A percentile compares a stretch with the other conserved stretches of the same genome.
Evolutionary conservation across 352 stramenopile species (phyloP).

Genomic region (Peronospora belbahrii): DNA sequence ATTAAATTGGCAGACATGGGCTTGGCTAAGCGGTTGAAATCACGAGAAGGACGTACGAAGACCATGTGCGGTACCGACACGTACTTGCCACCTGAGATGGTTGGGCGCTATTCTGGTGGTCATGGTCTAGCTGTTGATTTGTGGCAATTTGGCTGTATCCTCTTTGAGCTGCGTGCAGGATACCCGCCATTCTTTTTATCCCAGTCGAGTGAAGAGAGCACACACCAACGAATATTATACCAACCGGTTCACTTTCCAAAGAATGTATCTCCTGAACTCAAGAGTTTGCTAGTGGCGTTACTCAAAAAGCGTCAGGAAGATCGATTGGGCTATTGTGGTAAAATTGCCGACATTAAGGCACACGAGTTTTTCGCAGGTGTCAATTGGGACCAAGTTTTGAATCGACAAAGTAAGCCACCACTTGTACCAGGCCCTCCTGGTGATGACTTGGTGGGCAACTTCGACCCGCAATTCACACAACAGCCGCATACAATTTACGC

Average conservation of each 20-base stretch:
- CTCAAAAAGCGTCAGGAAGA: constrained; percentile 82
- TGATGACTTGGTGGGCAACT: constrained; percentile 76
- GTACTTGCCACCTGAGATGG: constrained; percentile 87
- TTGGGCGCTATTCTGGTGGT: constrained; percentile 55
- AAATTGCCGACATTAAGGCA: constrained; percentile 55
- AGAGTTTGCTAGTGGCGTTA: constrained; percentile 55
- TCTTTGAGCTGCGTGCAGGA: constrained; percentile 90
- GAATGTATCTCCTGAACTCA: constrained; percentile 72
- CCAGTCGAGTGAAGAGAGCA: constrained; percentile 84
- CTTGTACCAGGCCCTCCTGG: constrained; percentile 52
- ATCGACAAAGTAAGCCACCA: constrained; percentile 51
- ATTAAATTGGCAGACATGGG: constrained; percentile 90
- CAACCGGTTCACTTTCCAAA: constrained; percentile 80
- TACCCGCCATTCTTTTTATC: constrained; percentile 90
- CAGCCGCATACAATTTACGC: constrained; percentile 79
- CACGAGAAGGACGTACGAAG: constrained; percentile 62
- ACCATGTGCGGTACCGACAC: constrained; percentile 88
- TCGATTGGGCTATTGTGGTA: constrained; percentile 51
- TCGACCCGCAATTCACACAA: constrained; percentile 80
- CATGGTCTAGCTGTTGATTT: constrained; percentile 89
- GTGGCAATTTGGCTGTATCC: constrained; percentile 90
- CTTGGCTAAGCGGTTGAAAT: constrained; percentile 82
- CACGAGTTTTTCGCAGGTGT: constrained; percentile 74
- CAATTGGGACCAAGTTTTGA: constrained; percentile 69
- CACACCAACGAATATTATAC: constrained; percentile 87